phyloP scores from a whole-genome alignment of 2,329 filamentous ascomycete species.

The Phyllosticta citrichinensis region DNA sequence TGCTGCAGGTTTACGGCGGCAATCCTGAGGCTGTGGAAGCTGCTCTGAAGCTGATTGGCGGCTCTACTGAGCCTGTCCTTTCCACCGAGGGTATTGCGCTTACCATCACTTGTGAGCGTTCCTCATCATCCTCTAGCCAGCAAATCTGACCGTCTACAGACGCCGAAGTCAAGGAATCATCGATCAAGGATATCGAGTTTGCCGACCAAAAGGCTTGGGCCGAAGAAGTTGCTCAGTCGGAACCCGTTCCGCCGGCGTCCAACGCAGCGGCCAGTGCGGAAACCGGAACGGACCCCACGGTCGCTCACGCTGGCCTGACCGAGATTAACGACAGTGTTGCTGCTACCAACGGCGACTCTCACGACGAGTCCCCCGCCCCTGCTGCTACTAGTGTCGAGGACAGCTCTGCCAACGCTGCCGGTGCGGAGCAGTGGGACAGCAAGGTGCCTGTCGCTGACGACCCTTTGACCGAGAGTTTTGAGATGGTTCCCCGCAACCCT shows the following conservation, averaged over 20 bases:
- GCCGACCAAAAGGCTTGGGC: constrained; percentile 42
- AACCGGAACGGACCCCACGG: constrained; percentile 50
- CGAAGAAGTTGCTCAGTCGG: constrained; percentile 37
- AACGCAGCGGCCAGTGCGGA: constrained; percentile 27
- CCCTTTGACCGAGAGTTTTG: constrained; percentile 56
- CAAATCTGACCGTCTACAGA: constrained; percentile 30
- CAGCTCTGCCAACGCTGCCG: constrained; percentile 42
- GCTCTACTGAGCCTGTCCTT: constrained; percentile 54
- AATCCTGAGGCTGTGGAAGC: constrained; percentile 64
- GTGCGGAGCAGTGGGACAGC: constrained; percentile 57
- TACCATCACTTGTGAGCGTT: constrained; percentile 58
- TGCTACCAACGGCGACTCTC: constrained; percentile 21
- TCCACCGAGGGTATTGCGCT: constrained; percentile 57
- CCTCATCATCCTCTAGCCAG: constrained; percentile 1
- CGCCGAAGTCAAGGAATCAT: constrained; percentile 48
- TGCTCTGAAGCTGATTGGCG: constrained; percentile 68
- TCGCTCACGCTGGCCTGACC: constrained; percentile 56
- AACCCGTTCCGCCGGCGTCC: constrained; percentile 27
- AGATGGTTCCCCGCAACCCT: constrained; percentile 63
- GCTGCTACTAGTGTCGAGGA: constrained; percentile 30
- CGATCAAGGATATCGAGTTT: constrained; percentile 36
- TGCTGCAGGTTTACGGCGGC: constrained; percentile 69
- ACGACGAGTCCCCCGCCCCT: constrained; percentile 21
- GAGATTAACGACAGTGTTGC: constrained; percentile 46
- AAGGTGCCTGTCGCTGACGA: constrained; percentile 38